A percentile compares a stretch with the other conserved stretches of the same genome.
Evolutionary conservation across 2,329 filamentous ascomycete species (phyloP).

Genomic region (Aureobasidium sp.): DNA sequence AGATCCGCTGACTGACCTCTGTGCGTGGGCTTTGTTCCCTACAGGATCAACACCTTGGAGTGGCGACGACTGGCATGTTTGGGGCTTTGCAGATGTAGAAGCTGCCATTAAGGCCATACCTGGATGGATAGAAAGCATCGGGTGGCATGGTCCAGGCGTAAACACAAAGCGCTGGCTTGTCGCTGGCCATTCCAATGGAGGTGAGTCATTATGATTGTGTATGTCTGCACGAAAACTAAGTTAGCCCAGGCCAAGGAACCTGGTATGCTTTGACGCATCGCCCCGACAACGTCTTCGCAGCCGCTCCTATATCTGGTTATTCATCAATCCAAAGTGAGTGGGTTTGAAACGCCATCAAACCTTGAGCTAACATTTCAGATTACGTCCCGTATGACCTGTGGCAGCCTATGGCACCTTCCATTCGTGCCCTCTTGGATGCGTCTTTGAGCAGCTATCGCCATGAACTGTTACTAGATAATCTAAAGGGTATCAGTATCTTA

Average conservation of each 20-base stretch:
- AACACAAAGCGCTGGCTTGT: slow-evolving; percentile 43
- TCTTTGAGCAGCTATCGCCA: slow-evolving; percentile 46
- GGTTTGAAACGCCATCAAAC: too few relatives aligned
- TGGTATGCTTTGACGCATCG: slow-evolving; percentile 49
- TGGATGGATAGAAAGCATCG: slow-evolving; percentile 39
- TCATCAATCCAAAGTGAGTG: slow-evolving; percentile 44
- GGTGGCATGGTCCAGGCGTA: slow-evolving; percentile 41
- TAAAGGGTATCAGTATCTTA: slow-evolving; percentile 43
- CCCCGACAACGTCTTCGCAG: slow-evolving; percentile 48
- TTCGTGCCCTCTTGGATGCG: slow-evolving; percentile 38
- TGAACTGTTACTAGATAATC: slow-evolving; percentile 45
- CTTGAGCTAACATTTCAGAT: slow-evolving; percentile 22
- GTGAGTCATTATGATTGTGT: slow-evolving; percentile 18
- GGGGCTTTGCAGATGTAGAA: slow-evolving; percentile 49
- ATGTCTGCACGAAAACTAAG: slow-evolving; percentile 6
- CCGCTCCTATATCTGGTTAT: slow-evolving; percentile 50
- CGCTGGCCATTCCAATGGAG: slow-evolving; percentile 52
- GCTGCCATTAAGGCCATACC: slow-evolving; percentile 42
- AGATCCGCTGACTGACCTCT: slow-evolving; percentile 39
- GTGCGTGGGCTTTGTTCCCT: slow-evolving; percentile 48
- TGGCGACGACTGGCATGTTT: slow-evolving; percentile 53
- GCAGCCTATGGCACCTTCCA: slow-evolving; percentile 44
- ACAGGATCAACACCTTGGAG: slow-evolving; percentile 51
- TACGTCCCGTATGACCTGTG: slow-evolving; percentile 52
- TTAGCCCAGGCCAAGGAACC: slow-evolving; percentile 40